These are phyloP conservation scores for Zanthoxylum bungeanum DNA, from an alignment of 345 rosid genomes.

Conservation along the genomic window DNA sequence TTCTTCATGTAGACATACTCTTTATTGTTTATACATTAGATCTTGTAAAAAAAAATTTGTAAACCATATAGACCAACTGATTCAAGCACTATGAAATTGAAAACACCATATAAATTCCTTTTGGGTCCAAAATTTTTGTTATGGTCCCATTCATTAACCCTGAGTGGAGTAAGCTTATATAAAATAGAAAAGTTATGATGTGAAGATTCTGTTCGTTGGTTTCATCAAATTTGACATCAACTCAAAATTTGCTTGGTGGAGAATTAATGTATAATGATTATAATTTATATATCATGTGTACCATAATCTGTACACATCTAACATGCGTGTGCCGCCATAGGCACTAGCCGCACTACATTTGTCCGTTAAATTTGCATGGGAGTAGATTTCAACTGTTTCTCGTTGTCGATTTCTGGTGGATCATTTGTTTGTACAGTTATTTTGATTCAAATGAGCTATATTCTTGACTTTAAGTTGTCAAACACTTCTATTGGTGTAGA, in stretches of 20 bases:
- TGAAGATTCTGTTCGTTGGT: not conserved
- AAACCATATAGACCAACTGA: too few relatives aligned
- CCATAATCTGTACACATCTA: not conserved
- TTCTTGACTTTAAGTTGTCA: not conserved
- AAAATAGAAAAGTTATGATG: not conserved
- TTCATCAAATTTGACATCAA: not conserved
- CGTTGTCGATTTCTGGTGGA: not conserved
- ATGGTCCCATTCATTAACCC: too few relatives aligned
- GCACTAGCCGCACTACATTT: too few relatives aligned
- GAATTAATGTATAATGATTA: not conserved
- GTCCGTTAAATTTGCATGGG: not conserved
- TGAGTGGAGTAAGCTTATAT: too few relatives aligned
- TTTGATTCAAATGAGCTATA: not conserved
- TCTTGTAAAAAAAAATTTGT: too few relatives aligned
- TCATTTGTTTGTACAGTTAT: not conserved
- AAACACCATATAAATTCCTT: too few relatives aligned
- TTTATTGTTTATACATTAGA: too few relatives aligned
- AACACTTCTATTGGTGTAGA: slow-evolving; percentile 37
- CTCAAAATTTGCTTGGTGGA: not conserved
- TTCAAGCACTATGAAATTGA: too few relatives aligned
- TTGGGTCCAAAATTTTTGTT: too few relatives aligned
- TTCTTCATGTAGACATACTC: too few relatives aligned
- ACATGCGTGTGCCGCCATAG: not conserved
- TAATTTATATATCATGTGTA: not conserved
- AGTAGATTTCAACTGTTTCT: not conserved